phyloP scores from a whole-genome alignment of 306 rosid genomes.

The Acacia melanoxylon region DNA sequence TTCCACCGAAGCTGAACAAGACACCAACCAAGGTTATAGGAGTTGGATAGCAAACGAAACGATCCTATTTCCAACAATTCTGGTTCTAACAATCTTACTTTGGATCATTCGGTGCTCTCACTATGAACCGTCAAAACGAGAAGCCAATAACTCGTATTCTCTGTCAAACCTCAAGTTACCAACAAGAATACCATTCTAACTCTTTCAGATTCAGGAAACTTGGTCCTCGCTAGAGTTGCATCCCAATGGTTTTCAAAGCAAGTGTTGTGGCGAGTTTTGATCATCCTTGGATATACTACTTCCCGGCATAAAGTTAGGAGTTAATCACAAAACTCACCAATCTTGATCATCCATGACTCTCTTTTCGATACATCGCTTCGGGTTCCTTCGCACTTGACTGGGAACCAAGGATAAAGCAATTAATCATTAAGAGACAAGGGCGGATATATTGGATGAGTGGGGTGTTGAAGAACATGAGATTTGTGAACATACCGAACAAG shows the following conservation, averaged over 20 bases:
- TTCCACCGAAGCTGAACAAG: neutral
- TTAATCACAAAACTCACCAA: neutral
- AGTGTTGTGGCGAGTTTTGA: conserved; percentile 33
- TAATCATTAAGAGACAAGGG: neutral
- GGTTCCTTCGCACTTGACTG: neutral
- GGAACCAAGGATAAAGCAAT: neutral
- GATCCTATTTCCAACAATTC: conserved; percentile 6
- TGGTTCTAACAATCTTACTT: neutral
- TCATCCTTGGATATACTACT: neutral
- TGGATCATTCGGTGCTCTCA: conserved; percentile 7
- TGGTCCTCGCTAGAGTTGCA: conserved; percentile 10
- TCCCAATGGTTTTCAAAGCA: neutral
- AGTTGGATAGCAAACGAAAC: conserved; percentile 24
- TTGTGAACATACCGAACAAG: neutral
- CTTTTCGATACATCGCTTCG: neutral
- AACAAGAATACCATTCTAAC: neutral
- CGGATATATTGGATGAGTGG: neutral
- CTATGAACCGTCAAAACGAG: conserved; percentile 1
- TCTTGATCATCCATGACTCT: neutral
- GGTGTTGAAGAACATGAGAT: neutral
- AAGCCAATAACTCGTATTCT: neutral
- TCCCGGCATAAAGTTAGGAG: neutral
- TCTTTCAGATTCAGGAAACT: conserved; percentile 26
- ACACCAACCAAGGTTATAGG: neutral
- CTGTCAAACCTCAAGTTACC: neutral